These are phyloP conservation scores for Trametes coccinea DNA, from an alignment of 768 basidiomycete species.

Conservation along the genomic window DNA sequence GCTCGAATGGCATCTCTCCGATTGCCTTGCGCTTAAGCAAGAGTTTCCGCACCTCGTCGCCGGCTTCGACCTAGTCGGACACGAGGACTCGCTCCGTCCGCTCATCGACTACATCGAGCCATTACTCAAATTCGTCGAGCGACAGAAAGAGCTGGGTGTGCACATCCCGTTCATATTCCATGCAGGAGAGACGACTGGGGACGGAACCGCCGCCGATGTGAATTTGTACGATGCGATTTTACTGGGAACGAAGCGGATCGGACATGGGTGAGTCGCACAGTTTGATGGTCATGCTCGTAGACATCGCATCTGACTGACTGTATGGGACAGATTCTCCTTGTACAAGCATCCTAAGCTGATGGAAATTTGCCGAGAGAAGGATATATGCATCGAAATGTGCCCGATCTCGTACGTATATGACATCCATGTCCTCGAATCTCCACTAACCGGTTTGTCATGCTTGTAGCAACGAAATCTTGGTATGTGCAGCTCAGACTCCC, in stretches of 20 bases:
- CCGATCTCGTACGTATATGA: slow-evolving; percentile 70
- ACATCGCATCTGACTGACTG: neutral
- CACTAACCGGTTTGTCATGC: neutral
- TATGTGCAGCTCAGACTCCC: slow-evolving; percentile 27
- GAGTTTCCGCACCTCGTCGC: slow-evolving; percentile 73
- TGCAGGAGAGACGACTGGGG: slow-evolving; percentile 79
- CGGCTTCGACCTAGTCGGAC: slow-evolving; percentile 81
- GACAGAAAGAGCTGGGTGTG: slow-evolving; percentile 55
- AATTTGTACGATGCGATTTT: slow-evolving; percentile 81
- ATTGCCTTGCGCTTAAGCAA: slow-evolving; percentile 72
- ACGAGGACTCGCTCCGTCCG: slow-evolving; percentile 62
- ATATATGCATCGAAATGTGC: slow-evolving; percentile 72
- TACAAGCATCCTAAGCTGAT: slow-evolving; percentile 75
- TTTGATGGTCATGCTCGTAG: neutral
- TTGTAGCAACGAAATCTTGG: slow-evolving; percentile 74
- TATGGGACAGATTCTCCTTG: slow-evolving; percentile 60
- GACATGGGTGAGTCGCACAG: slow-evolving; percentile 59
- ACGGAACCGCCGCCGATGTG: slow-evolving; percentile 66
- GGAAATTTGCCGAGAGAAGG: slow-evolving; percentile 60
- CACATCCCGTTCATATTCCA: slow-evolving; percentile 80
- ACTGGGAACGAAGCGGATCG: slow-evolving; percentile 77
- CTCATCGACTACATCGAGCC: slow-evolving; percentile 63
- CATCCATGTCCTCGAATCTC: neutral
- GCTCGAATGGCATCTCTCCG: slow-evolving; percentile 67
- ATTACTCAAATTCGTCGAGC: slow-evolving; percentile 58